phyloP scores from a whole-genome alignment of 2,329 filamentous ascomycete genomes.

The Beauveria brongniartii region DNA sequence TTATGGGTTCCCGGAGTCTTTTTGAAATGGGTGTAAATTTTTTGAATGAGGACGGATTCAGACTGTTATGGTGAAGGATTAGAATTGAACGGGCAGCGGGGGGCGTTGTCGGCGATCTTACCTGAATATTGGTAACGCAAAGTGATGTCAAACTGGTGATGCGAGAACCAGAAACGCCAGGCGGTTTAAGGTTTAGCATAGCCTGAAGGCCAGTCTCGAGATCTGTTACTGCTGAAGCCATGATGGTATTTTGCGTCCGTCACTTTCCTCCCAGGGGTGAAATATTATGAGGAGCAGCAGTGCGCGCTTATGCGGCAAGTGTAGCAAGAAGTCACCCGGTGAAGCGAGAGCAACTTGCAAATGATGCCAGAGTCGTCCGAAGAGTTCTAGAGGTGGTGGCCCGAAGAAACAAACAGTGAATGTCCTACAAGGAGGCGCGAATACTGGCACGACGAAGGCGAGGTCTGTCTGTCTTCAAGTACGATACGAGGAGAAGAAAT shows the following conservation, averaged over 20 bases:
- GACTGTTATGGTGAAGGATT: slow-evolving; percentile 46
- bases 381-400: background rate
- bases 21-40: slow-evolving; percentile 95
- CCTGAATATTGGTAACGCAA: slow-evolving; percentile 85
- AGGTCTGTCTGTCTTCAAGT: slow-evolving; percentile 4
- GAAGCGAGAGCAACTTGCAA: background rate
- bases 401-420: slow-evolving; percentile 3
- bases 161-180: slow-evolving; percentile 88
- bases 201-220: slow-evolving; percentile 84
- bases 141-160: slow-evolving; percentile 81
- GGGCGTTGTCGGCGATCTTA: slow-evolving; percentile 33
- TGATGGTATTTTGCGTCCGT: slow-evolving; percentile 22
- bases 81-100: background rate
- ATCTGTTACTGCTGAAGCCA: slow-evolving; percentile 82
- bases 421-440: slow-evolving; percentile 10
- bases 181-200: slow-evolving; percentile 84
- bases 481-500: slow-evolving; percentile 8
- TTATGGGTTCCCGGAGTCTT: slow-evolving; percentile 93
- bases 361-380: background rate
- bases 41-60: slow-evolving; percentile 90
- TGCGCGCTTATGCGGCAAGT: slow-evolving; percentile 2
- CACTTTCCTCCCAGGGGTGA: background rate
- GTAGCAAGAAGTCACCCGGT: background rate
- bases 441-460: slow-evolving; percentile 7
- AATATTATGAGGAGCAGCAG: background rate